phyloP scores from a whole-genome alignment of 2,329 filamentous ascomycete species.

The Trichoderma oligosporum region DNA sequence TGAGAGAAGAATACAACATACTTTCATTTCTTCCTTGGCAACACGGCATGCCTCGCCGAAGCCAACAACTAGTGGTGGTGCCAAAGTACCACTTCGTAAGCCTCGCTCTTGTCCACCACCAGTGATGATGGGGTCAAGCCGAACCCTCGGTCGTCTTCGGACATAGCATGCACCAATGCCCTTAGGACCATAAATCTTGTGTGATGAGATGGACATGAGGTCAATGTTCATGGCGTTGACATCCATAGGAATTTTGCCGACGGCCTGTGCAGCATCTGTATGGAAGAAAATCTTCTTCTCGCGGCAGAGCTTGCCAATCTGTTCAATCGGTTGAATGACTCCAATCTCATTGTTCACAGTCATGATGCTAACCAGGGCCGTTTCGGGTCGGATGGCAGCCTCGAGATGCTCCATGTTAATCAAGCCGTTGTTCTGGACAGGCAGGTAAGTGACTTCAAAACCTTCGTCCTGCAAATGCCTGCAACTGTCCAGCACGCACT shows the following conservation, averaged over 20 bases:
- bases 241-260: conserved; percentile 96
- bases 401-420: conserved; percentile 80
- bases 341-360: conserved; percentile 99
- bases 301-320: conserved; percentile 90
- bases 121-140: conserved; percentile 91
- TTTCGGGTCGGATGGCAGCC: conserved; percentile 86
- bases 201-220: conserved; percentile 96
- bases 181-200: conserved; percentile 98
- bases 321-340: conserved; percentile 91
- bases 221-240: conserved; percentile 98
- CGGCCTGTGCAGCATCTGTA: conserved; percentile 91
- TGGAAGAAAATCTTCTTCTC: conserved; percentile 96
- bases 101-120: conserved; percentile 96
- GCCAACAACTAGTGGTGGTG: conserved; percentile 82
- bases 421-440: conserved; percentile 82
- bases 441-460: conserved; percentile 94
- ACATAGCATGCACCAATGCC: conserved; percentile 96
- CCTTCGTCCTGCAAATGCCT: conserved; percentile 95
- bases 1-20: conserved; percentile 49
- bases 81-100: conserved; percentile 87
- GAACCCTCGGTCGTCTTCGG: conserved; percentile 84
- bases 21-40: conserved; percentile 82
- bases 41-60: conserved; percentile 95
- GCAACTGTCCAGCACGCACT: conserved; percentile 97
- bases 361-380: conserved; percentile 93